Conservation (phyloP, 345 rosid genomes). For the Ceriops zippeliana region DNA sequence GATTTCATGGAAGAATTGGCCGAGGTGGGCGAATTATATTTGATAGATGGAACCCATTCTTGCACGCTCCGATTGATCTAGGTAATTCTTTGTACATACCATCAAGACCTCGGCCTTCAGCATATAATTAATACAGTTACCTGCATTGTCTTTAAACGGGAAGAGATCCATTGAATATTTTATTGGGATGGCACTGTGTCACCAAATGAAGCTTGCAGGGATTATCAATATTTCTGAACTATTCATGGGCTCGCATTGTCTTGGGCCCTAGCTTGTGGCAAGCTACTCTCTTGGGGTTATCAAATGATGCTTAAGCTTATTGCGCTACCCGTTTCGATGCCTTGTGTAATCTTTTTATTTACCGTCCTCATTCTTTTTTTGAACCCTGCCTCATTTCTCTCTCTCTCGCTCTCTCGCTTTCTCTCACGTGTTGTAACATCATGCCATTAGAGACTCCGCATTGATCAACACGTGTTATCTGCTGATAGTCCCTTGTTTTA, state of each 20-base stretch:
- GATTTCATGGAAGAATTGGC: constrained; percentile 86
- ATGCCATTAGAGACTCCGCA: too few relatives aligned
- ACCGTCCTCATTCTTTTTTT: too few relatives aligned
- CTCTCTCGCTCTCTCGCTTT: too few relatives aligned
- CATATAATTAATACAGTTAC: constrained; percentile 32
- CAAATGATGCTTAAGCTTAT: too few relatives aligned
- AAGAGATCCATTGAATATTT: constrained; percentile 10
- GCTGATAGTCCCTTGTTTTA: too few relatives aligned
- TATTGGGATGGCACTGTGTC: constrained; percentile 7
- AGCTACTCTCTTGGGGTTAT: too few relatives aligned
- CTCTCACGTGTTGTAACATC: too few relatives aligned
- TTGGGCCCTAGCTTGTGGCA: background rate
- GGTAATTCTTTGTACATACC: constrained; percentile 62
- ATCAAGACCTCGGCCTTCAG: constrained; percentile 54
- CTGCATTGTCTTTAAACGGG: constrained; percentile 1
- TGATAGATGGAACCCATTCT: constrained; percentile 92
- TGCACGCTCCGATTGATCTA: constrained; percentile 60
- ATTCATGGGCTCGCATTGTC: background rate
- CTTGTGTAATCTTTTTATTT: too few relatives aligned
- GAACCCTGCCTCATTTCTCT: too few relatives aligned
- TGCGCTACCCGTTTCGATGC: too few relatives aligned
- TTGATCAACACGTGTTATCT: too few relatives aligned
- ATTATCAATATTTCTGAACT: background rate
- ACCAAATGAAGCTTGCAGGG: background rate
- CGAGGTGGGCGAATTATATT: constrained; percentile 92